Evolutionary conservation across 108 stramenopile species (phyloP).

Genomic region (Skeletonema menzelii): DNA sequence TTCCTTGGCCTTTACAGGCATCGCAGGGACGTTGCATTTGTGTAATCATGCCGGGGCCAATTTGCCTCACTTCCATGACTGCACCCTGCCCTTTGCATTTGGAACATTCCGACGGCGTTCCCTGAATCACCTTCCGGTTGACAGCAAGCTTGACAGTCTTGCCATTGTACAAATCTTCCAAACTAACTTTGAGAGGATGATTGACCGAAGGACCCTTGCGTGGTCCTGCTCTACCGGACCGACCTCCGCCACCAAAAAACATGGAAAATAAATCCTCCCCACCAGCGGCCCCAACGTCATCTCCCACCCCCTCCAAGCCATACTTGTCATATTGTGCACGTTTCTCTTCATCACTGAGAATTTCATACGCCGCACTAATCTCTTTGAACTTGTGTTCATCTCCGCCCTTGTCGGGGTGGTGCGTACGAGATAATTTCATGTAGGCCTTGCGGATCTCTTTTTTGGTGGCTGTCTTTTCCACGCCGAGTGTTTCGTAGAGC

Average conservation of each 20-base stretch:
- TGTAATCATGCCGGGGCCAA: constrained; percentile 92
- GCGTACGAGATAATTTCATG: constrained; percentile 56
- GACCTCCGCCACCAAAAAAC: constrained; percentile 90
- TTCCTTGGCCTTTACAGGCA: constrained; percentile 78
- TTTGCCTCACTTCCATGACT: constrained; percentile 83
- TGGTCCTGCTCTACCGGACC: constrained; percentile 64
- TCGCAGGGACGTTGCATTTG: constrained; percentile 85
- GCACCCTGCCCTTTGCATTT: constrained; percentile 88
- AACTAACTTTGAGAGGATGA: constrained; percentile 88
- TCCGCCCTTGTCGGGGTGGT: constrained; percentile 86
- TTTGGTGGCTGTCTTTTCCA: constrained; percentile 65
- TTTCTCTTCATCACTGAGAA: constrained; percentile 87
- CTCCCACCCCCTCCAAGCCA: constrained; percentile 90
- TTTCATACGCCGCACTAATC: constrained; percentile 87
- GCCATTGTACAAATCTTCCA: constrained; percentile 97
- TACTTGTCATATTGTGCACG: constrained; percentile 87
- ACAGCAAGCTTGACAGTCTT: constrained; percentile 93
- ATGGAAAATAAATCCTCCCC: constrained; percentile 95
- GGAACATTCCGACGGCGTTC: constrained; percentile 64
- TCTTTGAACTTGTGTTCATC: constrained; percentile 89
- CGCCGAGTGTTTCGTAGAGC: constrained; percentile 82
- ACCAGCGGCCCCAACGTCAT: constrained; percentile 60
- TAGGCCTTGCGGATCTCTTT: constrained; percentile 89
- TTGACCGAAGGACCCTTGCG: constrained; percentile 93
- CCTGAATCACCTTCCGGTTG: constrained; percentile 89